These are phyloP conservation scores for Ceratobasidium sp. DNA, from an alignment of 1,284 basidiomycete genomes.

Conservation along the genomic window DNA sequence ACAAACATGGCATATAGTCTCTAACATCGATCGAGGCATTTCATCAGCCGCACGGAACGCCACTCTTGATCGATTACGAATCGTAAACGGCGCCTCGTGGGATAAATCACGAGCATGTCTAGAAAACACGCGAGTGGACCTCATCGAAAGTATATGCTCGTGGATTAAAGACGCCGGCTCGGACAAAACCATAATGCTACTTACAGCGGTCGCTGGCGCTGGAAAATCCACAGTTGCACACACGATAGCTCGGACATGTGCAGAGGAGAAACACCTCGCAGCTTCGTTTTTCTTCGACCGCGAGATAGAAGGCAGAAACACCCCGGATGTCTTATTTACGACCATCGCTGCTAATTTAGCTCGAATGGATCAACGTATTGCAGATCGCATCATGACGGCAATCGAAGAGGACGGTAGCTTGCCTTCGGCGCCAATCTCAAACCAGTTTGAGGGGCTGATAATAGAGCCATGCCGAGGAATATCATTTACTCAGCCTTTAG, in stretches of 20 bases:
- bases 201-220: conserved; percentile 42
- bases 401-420: neutral
- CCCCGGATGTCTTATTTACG: neutral
- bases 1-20: neutral
- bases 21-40: neutral
- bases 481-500: too few species aligned
- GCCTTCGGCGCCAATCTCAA: neutral
- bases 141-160: neutral
- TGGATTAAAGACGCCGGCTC: neutral
- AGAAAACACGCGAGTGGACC: neutral
- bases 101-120: neutral
- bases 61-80: neutral
- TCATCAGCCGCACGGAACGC: too few species aligned
- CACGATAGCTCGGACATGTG: neutral
- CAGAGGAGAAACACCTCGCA: neutral
- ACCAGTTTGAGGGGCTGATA: neutral
- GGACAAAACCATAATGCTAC: neutral
- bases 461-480: too few species aligned
- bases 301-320: neutral
- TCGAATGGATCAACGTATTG: neutral
- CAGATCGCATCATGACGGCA: neutral
- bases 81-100: neutral
- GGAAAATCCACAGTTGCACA: conserved; percentile 36
- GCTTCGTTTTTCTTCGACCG: conserved; percentile 39
- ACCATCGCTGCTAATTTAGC: conserved; percentile 4